A percentile compares a stretch with the other conserved stretches of the same genome.
Evolutionary conservation across 2,329 filamentous ascomycete species (phyloP).

Genomic region (Pyrenochaeta sp.): DNA sequence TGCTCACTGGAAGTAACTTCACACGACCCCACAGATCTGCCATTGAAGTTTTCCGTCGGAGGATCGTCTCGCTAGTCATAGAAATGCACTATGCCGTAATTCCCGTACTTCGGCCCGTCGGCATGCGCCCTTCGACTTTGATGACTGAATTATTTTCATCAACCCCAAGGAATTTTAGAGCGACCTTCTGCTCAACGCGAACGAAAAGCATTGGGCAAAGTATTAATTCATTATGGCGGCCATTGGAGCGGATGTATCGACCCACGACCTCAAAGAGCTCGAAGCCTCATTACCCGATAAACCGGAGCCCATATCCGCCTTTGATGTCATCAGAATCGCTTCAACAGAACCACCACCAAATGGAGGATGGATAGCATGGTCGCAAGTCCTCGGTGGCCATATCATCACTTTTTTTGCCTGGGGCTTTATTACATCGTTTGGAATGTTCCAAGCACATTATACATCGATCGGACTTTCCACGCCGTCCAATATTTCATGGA

Average conservation of each 20-base stretch:
- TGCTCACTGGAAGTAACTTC: no score
- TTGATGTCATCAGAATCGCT: constrained; percentile 8
- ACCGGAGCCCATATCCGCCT: constrained; percentile 1
- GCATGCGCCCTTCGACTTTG: neutral
- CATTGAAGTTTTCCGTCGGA: no score
- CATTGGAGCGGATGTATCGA: constrained; percentile 2
- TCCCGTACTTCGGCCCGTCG: neutral
- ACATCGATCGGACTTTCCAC: constrained; percentile 14
- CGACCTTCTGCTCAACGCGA: no score
- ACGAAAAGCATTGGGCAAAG: no score
- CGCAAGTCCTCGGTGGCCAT: constrained; percentile 50
- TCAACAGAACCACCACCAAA: constrained; percentile 38
- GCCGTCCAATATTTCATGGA: constrained; percentile 41
- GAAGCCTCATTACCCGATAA: neutral
- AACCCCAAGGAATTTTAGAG: no score
- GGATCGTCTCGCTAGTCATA: no score
- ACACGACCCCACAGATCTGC: no score
- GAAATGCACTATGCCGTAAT: neutral
- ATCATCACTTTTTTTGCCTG: constrained; percentile 53
- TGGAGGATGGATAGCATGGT: constrained; percentile 56
- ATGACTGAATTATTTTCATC: neutral
- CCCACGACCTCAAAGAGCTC: constrained; percentile 1
- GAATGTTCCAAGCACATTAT: constrained; percentile 44
- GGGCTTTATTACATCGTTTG: constrained; percentile 42
- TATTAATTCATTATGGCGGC: constrained; percentile 7